phyloP scores from a whole-genome alignment of 2,329 filamentous ascomycete genomes.

The Cadophora sp. region DNA sequence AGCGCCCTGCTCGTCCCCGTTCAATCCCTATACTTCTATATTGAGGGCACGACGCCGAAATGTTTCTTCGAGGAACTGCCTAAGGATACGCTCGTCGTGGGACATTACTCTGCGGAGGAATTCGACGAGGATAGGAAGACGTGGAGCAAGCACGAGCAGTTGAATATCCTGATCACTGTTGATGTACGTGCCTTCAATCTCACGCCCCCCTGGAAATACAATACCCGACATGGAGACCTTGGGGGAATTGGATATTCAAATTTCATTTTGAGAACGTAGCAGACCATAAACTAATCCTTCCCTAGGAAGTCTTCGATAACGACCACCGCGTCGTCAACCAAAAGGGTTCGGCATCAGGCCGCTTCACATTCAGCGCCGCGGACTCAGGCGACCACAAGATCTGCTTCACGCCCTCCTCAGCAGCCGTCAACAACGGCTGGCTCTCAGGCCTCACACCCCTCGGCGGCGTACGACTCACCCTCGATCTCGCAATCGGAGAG shows the following conservation, averaged over 20 bases:
- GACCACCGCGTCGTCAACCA: slow-evolving; percentile 95
- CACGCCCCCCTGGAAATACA: background rate
- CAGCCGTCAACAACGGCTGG: slow-evolving; percentile 75
- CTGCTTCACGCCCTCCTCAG: slow-evolving; percentile 88
- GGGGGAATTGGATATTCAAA: background rate
- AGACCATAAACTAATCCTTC: slow-evolving; percentile 9
- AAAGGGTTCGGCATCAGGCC: slow-evolving; percentile 75
- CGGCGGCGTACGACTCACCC: slow-evolving; percentile 80
- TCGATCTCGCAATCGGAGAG: slow-evolving; percentile 94
- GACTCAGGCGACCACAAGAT: slow-evolving; percentile 95
- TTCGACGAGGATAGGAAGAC: slow-evolving; percentile 72
- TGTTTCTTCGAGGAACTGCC: slow-evolving; percentile 99
- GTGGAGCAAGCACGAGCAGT: slow-evolving; percentile 76
- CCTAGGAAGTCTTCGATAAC: slow-evolving; percentile 92
- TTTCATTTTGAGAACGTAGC: background rate
- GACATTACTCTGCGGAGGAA: slow-evolving; percentile 87
- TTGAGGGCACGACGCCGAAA: slow-evolving; percentile 84
- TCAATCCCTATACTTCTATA: slow-evolving; percentile 93
- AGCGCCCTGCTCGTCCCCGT: slow-evolving; percentile 64
- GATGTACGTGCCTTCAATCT: slow-evolving; percentile 61
- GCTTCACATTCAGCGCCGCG: slow-evolving; percentile 94
- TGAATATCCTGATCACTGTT: slow-evolving; percentile 89
- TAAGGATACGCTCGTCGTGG: slow-evolving; percentile 95
- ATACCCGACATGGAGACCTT: background rate
- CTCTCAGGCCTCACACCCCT: slow-evolving; percentile 68